These are phyloP conservation scores for Bipolaris sorokiniana DNA, from an alignment of 2,329 filamentous ascomycete species.

Conservation along the genomic window DNA sequence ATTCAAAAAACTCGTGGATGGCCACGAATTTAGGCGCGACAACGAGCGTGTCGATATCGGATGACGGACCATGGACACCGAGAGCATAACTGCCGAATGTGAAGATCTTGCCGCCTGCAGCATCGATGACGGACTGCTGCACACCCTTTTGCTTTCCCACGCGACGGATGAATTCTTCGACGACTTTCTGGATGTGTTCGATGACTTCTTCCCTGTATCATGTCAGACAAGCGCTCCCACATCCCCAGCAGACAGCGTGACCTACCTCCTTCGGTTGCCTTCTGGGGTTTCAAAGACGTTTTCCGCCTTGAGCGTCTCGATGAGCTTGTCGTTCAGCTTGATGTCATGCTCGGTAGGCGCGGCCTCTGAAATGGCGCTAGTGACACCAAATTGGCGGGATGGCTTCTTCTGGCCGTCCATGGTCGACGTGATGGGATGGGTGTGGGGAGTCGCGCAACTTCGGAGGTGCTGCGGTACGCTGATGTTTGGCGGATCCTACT, in stretches of 20 bases:
- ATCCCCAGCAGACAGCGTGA: slow-evolving; percentile 42
- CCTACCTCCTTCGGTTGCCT: slow-evolving; percentile 81
- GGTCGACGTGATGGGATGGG: slow-evolving; percentile 13
- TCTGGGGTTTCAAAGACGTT: slow-evolving; percentile 88
- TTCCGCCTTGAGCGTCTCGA: slow-evolving; percentile 83
- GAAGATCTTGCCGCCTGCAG: slow-evolving; percentile 89
- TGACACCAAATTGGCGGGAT: slow-evolving; percentile 68
- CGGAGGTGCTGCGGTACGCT: slow-evolving; percentile 32
- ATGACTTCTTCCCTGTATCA: slow-evolving; percentile 72
- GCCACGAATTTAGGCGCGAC: slow-evolving; percentile 88
- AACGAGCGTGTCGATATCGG: slow-evolving; percentile 96
- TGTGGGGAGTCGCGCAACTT: slow-evolving; percentile 19
- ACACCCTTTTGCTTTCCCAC: slow-evolving; percentile 77
- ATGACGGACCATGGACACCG: slow-evolving; percentile 90
- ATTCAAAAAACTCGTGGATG: slow-evolving; percentile 88
- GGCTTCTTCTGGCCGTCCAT: slow-evolving; percentile 44
- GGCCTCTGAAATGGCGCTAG: slow-evolving; percentile 78
- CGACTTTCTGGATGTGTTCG: slow-evolving; percentile 75
- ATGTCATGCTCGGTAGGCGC: slow-evolving; percentile 80
- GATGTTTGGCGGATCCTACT: slow-evolving; percentile 22
- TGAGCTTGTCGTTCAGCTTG: slow-evolving; percentile 75
- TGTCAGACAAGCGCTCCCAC: slow-evolving; percentile 15
- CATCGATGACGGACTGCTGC: slow-evolving; percentile 77
- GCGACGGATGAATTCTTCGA: slow-evolving; percentile 83
- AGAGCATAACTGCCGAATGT: slow-evolving; percentile 95